These are phyloP conservation scores for Daldinia bambusicola DNA, from an alignment of 495 filamentous ascomycete genomes.

Conservation along the genomic window DNA sequence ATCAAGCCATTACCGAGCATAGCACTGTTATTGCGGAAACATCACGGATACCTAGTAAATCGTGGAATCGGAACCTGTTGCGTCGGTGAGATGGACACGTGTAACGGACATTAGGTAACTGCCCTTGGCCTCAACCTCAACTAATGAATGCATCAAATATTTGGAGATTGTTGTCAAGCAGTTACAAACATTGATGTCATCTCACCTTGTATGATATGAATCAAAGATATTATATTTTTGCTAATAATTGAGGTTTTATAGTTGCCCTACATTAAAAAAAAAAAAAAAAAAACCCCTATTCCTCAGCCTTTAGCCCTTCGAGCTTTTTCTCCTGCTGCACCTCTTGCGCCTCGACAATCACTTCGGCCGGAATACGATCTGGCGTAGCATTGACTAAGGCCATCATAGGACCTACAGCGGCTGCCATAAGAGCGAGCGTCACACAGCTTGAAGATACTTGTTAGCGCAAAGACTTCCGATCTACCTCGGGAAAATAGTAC, in stretches of 20 bases:
- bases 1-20: neutral
- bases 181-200: neutral
- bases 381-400: slow-evolving; percentile 35
- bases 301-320: slow-evolving; percentile 26
- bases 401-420: slow-evolving; percentile 30
- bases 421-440: slow-evolving; percentile 38
- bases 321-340: slow-evolving; percentile 31
- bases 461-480: slow-evolving; percentile 2
- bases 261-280: slow-evolving; percentile 45
- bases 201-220: neutral
- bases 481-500: neutral
- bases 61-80: neutral
- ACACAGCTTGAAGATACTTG: slow-evolving; percentile 29
- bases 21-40: neutral
- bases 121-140: neutral
- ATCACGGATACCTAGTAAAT: slow-evolving; percentile 1
- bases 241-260: slow-evolving; percentile 19
- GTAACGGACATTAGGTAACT: slow-evolving; percentile 8
- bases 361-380: slow-evolving; percentile 40
- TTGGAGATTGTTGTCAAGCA: neutral
- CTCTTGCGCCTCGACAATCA: slow-evolving; percentile 35
- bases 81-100: slow-evolving; percentile 1
- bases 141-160: slow-evolving; percentile 8
- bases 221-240: neutral
- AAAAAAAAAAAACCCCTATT: too few relatives aligned